These are phyloP conservation scores for Backusella mclennaniae DNA, from an alignment of 192 early-diverging fungal genomes.

Conservation along the genomic window DNA sequence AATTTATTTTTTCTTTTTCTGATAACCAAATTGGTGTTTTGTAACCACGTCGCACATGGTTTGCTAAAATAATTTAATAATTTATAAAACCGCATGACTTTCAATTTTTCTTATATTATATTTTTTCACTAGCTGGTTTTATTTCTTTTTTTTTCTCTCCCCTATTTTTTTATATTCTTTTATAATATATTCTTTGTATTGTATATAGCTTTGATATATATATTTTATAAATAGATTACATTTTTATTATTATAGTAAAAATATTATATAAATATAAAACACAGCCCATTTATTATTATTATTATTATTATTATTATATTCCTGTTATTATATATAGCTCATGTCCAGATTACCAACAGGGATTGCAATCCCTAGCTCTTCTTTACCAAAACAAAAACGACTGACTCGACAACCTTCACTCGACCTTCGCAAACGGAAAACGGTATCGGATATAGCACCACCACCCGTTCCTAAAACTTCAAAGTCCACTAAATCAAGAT, in stretches of 20 bases:
- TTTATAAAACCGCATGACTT: not conserved
- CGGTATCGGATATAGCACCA: not conserved
- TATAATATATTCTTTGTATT: not conserved
- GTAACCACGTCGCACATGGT: not conserved
- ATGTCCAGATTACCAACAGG: constrained; percentile 11
- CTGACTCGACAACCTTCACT: constrained; percentile 10
- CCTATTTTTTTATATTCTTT: not conserved
- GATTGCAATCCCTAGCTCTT: not conserved
- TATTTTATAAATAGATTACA: not conserved
- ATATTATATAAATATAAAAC: not conserved
- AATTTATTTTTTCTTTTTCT: not conserved
- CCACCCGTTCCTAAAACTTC: constrained; percentile 11
- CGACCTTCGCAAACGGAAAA: constrained; percentile 14
- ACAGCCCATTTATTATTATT: not conserved
- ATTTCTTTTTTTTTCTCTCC: not conserved
- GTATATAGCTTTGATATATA: not conserved
- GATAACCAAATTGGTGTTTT: not conserved
- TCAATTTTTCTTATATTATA: not conserved
- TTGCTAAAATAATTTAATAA: not conserved
- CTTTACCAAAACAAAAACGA: constrained; percentile 5
- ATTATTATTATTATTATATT: not conserved
- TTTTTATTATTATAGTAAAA: not conserved
- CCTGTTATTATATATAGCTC: not conserved
- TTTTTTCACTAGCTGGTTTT: not conserved
- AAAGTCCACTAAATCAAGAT: constrained; percentile 5